Evolutionary conservation across 1,284 basidiomycete genomes (phyloP), one percentile per base, ranked within the genome.

Genomic region (Meripilus lineatus): DNA sequence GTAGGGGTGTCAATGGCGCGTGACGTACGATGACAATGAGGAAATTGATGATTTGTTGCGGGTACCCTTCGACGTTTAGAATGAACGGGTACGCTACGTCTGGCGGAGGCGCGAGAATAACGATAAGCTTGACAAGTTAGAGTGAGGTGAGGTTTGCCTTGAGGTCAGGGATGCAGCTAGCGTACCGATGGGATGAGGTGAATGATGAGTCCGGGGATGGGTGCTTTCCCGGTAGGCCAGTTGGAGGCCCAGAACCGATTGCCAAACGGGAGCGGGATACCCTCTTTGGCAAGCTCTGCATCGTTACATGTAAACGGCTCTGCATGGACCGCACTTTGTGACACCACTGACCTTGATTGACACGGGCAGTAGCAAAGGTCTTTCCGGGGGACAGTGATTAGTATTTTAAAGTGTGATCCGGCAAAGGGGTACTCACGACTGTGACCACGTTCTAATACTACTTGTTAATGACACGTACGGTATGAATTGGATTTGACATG

Each of bases 31-130:
- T 36, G 32, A 79, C 69, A 42, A 82, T 69, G 49, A 77, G 75
- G 3, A 80, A 56, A 55, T 77, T 74, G 52, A 81, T 71, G 33
- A 79, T 75, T 46, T 80, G 76, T 32, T 26, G 38, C 7, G 79
- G 79, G 51, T 82, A 82, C 5, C 75, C 74, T 51, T 77, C 67
- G 2, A 82, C 62, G 45, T 81, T 75, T 1, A 85, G 68, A 47
- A 82, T 70, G 59, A 86, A 83, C 10, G 79, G 67, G 53, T 83
- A 87, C 0, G 80, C 81, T 52, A 85, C 83, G 1, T 78, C 75
- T 0, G 81, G 74, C 4, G 83, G 84, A 0, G 79, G 70, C 1
- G 66, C 67, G 18, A 77, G 54, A 48, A 80, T 66, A 48, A 80
- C 66, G n/a, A 72, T 62, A 15, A 82, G 59, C 76, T 79, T 33